Conservation (phyloP, 1,284 basidiomycete genomes). For the Pseudozyma sp. region DNA sequence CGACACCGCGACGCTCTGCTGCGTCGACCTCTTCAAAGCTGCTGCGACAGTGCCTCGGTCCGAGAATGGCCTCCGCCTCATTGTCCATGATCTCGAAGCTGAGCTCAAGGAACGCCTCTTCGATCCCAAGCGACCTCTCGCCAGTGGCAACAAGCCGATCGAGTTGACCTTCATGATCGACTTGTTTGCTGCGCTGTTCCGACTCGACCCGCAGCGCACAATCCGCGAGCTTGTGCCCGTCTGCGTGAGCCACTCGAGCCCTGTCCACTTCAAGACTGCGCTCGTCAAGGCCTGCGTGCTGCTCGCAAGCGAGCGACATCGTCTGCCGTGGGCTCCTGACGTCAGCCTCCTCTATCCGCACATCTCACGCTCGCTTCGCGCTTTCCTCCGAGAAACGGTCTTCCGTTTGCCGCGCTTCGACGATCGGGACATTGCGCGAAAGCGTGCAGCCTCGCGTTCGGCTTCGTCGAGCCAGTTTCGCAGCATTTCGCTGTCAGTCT, state of each 20-base stretch:
- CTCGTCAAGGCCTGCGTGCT: conserved; percentile 57
- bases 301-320: conserved; percentile 49
- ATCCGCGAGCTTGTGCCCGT: conserved; percentile 54
- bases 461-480: conserved; percentile 28
- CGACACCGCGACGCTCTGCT: conserved; percentile 79
- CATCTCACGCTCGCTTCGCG: conserved; percentile 44
- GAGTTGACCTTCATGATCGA: conserved; percentile 64
- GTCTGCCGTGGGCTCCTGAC: conserved; percentile 54
- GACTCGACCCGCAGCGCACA: conserved; percentile 59
- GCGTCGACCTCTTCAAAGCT: conserved; percentile 83
- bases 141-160: conserved; percentile 52
- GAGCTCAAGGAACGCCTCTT: conserved; percentile 62
- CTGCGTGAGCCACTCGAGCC: conserved; percentile 53
- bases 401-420: conserved; percentile 42
- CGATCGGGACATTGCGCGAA: conserved; percentile 32
- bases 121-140: conserved; percentile 52
- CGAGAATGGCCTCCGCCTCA: conserved; percentile 74
- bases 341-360: conserved; percentile 56
- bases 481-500: conserved; percentile 25
- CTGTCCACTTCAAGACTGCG: conserved; percentile 55
- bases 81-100: conserved; percentile 72
- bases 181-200: conserved; percentile 62
- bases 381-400: conserved; percentile 50
- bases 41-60: conserved; percentile 77
- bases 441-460: conserved; percentile 27